phyloP scores from a whole-genome alignment of 768 basidiomycete genomes.

The Kwoniella heveanensis region DNA sequence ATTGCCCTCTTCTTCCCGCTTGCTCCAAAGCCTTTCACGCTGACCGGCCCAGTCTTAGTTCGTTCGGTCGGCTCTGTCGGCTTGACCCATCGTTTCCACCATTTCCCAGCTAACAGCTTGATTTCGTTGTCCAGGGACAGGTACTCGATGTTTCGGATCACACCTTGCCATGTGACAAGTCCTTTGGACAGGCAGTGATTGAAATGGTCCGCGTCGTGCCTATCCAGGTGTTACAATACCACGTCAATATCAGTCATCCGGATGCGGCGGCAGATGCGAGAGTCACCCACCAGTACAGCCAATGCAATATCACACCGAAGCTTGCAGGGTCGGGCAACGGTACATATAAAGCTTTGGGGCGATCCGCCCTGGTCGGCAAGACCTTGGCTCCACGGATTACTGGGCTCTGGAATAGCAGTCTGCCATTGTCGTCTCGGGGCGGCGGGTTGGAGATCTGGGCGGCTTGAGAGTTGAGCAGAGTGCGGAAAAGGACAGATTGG shows the following conservation, averaged over 20 bases:
- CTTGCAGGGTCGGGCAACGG: conserved; percentile 52
- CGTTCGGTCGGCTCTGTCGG: conserved; percentile 11
- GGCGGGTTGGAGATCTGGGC: conserved; percentile 59
- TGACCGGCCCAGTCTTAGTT: background rate
- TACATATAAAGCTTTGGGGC: conserved; percentile 39
- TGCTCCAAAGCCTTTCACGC: background rate
- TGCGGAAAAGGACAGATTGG: conserved; percentile 63
- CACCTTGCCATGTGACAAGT: conserved; percentile 76
- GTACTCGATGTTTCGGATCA: conserved; percentile 87
- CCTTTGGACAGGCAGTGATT: conserved; percentile 69
- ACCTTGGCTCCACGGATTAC: conserved; percentile 33
- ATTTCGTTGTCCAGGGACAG: conserved; percentile 74
- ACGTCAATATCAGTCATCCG: background rate
- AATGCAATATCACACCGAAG: conserved; percentile 49
- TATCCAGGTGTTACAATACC: conserved; percentile 56
- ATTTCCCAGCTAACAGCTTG: conserved; percentile 73
- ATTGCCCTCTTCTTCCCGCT: background rate
- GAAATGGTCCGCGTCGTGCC: conserved; percentile 69
- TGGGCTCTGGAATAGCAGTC: conserved; percentile 21
- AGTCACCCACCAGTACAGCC: conserved; percentile 52
- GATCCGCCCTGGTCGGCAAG: conserved; percentile 32
- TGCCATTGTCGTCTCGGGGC: conserved; percentile 9
- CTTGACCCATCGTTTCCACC: conserved; percentile 68
- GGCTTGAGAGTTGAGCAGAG: conserved; percentile 67
- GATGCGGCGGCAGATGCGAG: too few relatives aligned